phyloP scores from a whole-genome alignment of 2,329 filamentous ascomycete species.

The Exophiala oligosperma region DNA sequence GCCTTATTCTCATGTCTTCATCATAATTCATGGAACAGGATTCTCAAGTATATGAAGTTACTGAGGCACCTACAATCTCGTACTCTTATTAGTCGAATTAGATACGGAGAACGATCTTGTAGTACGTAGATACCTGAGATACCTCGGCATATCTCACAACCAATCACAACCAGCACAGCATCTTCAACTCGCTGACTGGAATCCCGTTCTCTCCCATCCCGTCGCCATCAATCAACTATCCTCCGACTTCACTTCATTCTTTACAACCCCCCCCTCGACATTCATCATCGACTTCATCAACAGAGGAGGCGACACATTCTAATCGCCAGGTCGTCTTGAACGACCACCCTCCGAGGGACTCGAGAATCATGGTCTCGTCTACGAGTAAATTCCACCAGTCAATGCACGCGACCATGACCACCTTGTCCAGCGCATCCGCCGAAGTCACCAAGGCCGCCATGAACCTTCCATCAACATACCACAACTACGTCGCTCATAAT shows the following conservation, averaged over 20 bases:
- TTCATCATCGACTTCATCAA: background rate
- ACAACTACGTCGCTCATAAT: slow-evolving; percentile 93
- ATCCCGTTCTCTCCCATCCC: background rate
- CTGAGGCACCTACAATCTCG: too few species aligned
- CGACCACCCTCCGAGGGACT: background rate
- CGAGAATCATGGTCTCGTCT: slow-evolving; percentile 22
- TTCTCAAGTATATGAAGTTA: too few species aligned
- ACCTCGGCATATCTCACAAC: background rate
- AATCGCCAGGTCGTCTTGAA: background rate
- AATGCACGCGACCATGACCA: slow-evolving; percentile 21
- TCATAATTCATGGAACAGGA: too few species aligned
- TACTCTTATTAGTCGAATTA: too few species aligned
- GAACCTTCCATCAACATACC: slow-evolving; percentile 52
- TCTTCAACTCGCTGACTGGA: background rate
- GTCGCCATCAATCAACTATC: background rate
- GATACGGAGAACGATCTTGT: too few species aligned
- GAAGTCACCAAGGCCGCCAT: slow-evolving; percentile 22
- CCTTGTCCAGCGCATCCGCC: slow-evolving; percentile 23
- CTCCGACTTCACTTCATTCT: background rate
- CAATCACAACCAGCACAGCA: background rate
- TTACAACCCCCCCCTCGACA: background rate
- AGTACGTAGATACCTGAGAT: too few species aligned
- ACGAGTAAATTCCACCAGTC: slow-evolving; percentile 17
- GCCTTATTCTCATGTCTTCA: too few species aligned
- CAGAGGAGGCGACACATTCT: background rate